Evolutionary conservation across 139 green algal genomes (phyloP), one percentile per base, ranked within the genome.

Genomic region (Coelastrella sp.): DNA sequence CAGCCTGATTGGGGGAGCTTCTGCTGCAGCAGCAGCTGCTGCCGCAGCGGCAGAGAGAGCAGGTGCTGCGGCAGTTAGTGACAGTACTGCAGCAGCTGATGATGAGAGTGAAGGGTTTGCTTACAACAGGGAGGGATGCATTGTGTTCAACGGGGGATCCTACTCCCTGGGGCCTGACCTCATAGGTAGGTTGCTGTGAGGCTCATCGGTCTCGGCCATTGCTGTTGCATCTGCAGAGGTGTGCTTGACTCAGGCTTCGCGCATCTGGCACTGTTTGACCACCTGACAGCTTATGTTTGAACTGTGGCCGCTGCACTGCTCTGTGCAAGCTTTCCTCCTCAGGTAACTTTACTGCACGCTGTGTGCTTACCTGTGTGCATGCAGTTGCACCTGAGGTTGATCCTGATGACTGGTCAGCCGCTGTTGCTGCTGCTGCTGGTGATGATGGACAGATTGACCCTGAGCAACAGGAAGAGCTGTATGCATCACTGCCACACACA

Each of bases 101-200:
- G 80, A 92, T 60, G 93, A 95, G 17, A 83, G 90, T 16, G 93
- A 96, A 85, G 91, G 78, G 3, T 83, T 96, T 58, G 22, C 20
- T 4, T 93, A 91, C 88, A 96, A 96, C 78, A 78, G 3, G 0
- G 89, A 92, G 5, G 93, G 93, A 32, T 64, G 90, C 4, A 91
- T 96, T 59, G 65, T 96, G 16, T 96, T 96, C 60, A 86, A 92
- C 16, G 93, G 93, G 1, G 93, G 92, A 47, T 80, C 86, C 77
- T 96, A 96, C 90, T 95, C 91, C 2, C 87, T 93, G 10, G 93
- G 93, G 3, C 93, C 92, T 5, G 91, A 94, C 47, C 91, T 90
- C 65, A 92, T 95, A 8, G 93, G 93, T 95, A 83, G 22, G 90
- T 57, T 4, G 5, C 7, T 32, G 58, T 5, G 20, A 47, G 32